Percentiles rank a stretch among this genome's conserved stretches.
phyloP scores from a whole-genome alignment of 306 rosid genomes.

The Trifolium dubium region DNA sequence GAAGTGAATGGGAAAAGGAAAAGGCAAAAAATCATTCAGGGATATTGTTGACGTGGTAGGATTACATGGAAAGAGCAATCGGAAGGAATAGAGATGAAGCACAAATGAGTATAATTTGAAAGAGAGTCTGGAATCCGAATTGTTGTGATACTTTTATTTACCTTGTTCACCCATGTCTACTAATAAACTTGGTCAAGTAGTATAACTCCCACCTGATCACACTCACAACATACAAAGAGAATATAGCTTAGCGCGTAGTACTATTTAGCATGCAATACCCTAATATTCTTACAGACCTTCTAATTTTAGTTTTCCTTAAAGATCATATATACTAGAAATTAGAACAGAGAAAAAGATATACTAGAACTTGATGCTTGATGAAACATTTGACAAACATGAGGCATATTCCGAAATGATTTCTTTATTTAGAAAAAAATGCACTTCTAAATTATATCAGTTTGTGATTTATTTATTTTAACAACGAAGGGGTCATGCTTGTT shows the following conservation, averaged over 20 bases:
- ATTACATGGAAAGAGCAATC: background rate
- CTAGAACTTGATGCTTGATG: conserved; percentile 16
- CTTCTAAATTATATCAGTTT: background rate
- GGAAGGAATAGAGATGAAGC: too few relatives aligned
- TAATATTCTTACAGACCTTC: conserved; percentile 5
- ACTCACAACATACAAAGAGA: background rate
- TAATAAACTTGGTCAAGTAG: background rate
- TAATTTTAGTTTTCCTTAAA: background rate
- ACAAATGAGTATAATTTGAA: background rate
- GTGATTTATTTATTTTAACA: background rate
- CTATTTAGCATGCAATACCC: background rate
- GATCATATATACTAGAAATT: conserved; percentile 7
- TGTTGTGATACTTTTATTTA: background rate
- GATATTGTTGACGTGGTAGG: background rate
- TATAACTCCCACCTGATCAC: background rate
- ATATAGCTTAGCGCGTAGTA: background rate
- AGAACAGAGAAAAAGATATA: background rate
- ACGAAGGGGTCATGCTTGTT: background rate
- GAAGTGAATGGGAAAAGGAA: background rate
- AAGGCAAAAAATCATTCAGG: background rate
- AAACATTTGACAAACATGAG: conserved; percentile 18
- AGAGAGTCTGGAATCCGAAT: background rate
- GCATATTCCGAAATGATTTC: background rate
- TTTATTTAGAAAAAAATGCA: background rate
- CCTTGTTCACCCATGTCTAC: conserved; percentile 3